A percentile compares a stretch with the other conserved stretches of the same genome.
Evolutionary conservation across 805 yeast genomes (phyloP).

Genomic region (Saccharomycopsis selenospora): DNA sequence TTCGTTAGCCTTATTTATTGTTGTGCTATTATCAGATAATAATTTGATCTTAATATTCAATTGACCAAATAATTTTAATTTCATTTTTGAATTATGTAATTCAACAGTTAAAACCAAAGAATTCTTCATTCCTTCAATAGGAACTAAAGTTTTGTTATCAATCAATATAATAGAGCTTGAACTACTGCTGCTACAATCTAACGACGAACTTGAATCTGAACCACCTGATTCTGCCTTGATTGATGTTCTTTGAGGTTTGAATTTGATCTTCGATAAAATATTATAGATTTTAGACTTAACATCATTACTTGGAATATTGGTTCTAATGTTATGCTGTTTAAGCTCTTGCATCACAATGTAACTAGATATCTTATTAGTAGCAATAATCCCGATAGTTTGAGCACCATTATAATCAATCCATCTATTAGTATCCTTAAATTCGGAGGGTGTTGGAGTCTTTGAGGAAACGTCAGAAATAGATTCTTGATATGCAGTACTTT

Average conservation of each 20-base stretch:
- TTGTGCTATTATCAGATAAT: not conserved
- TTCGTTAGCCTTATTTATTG: not conserved
- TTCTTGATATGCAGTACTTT: not conserved
- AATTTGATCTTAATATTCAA: slow-evolving; percentile 2
- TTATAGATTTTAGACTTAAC: slow-evolving; percentile 4
- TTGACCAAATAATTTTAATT: slow-evolving; percentile 15
- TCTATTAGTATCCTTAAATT: too few relatives aligned
- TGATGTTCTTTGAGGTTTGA: too few relatives aligned
- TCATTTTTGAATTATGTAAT: slow-evolving; percentile 12
- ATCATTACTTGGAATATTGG: slow-evolving; percentile 7
- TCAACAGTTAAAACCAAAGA: slow-evolving; percentile 17
- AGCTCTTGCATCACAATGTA: slow-evolving; percentile 19
- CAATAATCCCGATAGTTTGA: slow-evolving; percentile 3
- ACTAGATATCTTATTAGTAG: slow-evolving; percentile 16
- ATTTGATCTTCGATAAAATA: slow-evolving; percentile 1
- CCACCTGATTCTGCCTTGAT: too few relatives aligned
- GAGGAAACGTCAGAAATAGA: not conserved
- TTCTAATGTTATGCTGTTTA: slow-evolving; percentile 5
- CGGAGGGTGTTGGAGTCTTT: too few relatives aligned
- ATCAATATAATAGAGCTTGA: slow-evolving; percentile 10
- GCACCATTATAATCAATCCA: slow-evolving; percentile 9
- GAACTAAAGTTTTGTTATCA: slow-evolving; percentile 7
- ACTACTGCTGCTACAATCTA: not conserved
- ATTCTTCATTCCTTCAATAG: not conserved
- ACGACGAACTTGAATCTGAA: not conserved